These are phyloP conservation scores for Prosopis cineraria DNA, from an alignment of 306 rosid genomes.

Conservation along the genomic window DNA sequence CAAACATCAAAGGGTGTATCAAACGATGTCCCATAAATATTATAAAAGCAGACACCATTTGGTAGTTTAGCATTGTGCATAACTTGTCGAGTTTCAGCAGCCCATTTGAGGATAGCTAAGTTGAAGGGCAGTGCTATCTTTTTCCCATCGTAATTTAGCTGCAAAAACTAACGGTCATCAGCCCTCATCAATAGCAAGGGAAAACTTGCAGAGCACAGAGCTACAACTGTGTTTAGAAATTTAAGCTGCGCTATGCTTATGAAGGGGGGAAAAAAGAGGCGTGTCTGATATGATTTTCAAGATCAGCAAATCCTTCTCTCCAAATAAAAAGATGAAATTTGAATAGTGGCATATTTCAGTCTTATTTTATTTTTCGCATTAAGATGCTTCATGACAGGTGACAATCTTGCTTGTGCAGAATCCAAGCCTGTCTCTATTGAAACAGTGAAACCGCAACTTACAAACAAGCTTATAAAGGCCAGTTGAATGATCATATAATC, in stretches of 20 bases:
- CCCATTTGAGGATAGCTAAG: slow-evolving; percentile 69
- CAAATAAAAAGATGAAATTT: slow-evolving; percentile 22
- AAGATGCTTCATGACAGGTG: background rate
- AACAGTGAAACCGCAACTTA: slow-evolving; percentile 7
- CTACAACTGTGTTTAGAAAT: background rate
- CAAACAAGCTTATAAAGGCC: slow-evolving; percentile 1
- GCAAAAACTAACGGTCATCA: slow-evolving; percentile 43
- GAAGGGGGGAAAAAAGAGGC: background rate
- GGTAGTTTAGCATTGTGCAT: slow-evolving; percentile 64
- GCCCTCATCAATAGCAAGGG: slow-evolving; percentile 23
- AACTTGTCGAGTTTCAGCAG: slow-evolving; percentile 68
- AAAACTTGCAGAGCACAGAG: background rate
- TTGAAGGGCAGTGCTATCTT: slow-evolving; percentile 74
- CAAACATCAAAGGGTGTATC: slow-evolving; percentile 91
- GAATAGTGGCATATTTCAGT: background rate
- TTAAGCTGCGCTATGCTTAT: background rate
- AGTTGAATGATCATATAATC: background rate
- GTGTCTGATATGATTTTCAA: slow-evolving; percentile 17
- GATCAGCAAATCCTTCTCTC: slow-evolving; percentile 18
- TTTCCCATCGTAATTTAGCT: slow-evolving; percentile 72
- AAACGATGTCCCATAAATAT: slow-evolving; percentile 76
- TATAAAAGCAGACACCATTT: slow-evolving; percentile 78
- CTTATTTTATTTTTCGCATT: background rate
- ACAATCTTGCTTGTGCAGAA: slow-evolving; percentile 1
- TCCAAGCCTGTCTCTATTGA: background rate